phyloP scores from a whole-genome alignment of 2,329 filamentous ascomycete species.

The Phialophora expanda region DNA sequence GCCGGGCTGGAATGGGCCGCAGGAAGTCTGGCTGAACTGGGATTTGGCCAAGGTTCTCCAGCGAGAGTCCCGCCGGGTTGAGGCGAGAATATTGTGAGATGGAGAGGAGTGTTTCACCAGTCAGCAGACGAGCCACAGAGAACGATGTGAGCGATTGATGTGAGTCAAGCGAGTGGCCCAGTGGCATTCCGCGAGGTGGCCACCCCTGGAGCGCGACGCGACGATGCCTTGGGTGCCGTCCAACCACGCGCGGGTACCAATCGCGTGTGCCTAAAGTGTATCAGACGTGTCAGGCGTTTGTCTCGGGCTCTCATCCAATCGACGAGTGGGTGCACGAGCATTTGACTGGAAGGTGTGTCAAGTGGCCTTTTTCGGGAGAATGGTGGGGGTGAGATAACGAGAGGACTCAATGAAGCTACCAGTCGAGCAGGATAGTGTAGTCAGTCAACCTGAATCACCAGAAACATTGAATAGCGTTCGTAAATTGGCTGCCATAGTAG shows the following conservation, averaged over 20 bases:
- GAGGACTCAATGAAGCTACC: not conserved
- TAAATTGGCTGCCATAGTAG: not conserved
- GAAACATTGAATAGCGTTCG: slow-evolving; percentile 3
- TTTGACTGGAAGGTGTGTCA: slow-evolving; percentile 16
- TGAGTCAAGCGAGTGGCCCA: slow-evolving; percentile 14
- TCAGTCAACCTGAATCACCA: not conserved
- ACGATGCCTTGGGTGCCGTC: slow-evolving; percentile 7
- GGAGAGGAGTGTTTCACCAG: slow-evolving; percentile 31
- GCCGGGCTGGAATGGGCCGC: slow-evolving; percentile 16
- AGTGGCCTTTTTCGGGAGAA: slow-evolving; percentile 12
- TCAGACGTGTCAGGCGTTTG: slow-evolving; percentile 36
- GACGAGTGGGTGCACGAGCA: slow-evolving; percentile 5
- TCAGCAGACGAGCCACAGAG: slow-evolving; percentile 26
- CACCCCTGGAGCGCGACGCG: slow-evolving; percentile 34
- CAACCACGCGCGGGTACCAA: slow-evolving; percentile 12
- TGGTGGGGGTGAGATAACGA: not conserved
- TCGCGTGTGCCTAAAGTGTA: slow-evolving; percentile 26
- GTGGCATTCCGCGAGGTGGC: slow-evolving; percentile 20
- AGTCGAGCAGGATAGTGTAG: slow-evolving; percentile 3
- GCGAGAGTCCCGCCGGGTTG: slow-evolving; percentile 29
- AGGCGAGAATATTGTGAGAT: slow-evolving; percentile 18
- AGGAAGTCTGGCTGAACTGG: slow-evolving; percentile 7
- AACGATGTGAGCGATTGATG: not conserved
- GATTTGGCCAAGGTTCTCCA: not conserved
- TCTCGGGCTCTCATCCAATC: slow-evolving; percentile 27